These are phyloP conservation scores for Pleurotus platypus DNA, from an alignment of 768 basidiomycete species.

Conservation along the genomic window DNA sequence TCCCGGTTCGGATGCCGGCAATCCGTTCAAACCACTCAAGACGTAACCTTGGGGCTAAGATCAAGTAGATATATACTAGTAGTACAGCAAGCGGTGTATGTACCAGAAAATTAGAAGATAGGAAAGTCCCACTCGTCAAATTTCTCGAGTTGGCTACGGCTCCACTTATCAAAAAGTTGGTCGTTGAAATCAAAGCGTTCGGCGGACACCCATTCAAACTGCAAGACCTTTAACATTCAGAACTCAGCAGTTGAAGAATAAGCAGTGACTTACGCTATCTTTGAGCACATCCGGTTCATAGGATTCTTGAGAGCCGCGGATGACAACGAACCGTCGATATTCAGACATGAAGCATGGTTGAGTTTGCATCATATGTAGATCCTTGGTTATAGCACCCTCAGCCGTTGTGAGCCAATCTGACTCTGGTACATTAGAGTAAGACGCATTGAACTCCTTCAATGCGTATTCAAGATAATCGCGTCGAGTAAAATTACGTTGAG, in stretches of 20 bases:
- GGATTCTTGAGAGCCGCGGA: conserved; percentile 36
- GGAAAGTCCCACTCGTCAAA: not conserved
- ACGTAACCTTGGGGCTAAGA: not conserved
- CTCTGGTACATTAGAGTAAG: conserved; percentile 29
- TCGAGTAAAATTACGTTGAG: conserved; percentile 27
- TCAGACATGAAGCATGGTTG: conserved; percentile 61
- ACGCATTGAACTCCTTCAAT: conserved; percentile 33
- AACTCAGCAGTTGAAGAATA: not conserved
- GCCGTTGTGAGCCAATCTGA: conserved; percentile 32
- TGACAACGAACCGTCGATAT: conserved; percentile 64
- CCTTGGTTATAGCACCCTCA: conserved; percentile 42
- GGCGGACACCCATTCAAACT: conserved; percentile 57
- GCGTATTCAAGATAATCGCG: conserved; percentile 41
- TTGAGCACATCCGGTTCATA: conserved; percentile 18
- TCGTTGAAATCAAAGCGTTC: conserved; percentile 56
- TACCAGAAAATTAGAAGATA: conserved; percentile 3
- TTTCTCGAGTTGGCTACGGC: not conserved
- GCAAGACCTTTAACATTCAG: conserved; percentile 5
- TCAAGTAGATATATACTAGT: no score
- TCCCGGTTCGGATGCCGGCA: not conserved
- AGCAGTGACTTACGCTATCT: conserved; percentile 44
- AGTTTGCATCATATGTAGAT: conserved; percentile 50
- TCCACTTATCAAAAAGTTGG: not conserved
- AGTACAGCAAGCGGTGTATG: no score
- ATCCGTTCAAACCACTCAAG: not conserved